Conservation (phyloP, 106 monocot genomes). For the Agapanthus africanus region DNA sequence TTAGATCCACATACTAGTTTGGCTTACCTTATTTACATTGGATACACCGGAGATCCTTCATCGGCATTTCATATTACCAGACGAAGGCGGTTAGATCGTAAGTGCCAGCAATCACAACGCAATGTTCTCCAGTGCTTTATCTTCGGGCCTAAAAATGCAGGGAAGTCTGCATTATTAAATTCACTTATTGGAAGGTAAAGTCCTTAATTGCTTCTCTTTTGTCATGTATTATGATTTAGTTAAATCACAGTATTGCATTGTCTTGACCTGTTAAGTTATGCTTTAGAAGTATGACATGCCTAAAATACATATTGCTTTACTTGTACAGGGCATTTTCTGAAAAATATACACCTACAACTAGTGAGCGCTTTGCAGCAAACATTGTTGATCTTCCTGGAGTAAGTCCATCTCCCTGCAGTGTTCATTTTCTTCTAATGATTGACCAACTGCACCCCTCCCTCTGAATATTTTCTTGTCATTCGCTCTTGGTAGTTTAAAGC, state of each 20-base stretch:
- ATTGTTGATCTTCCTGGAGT: slow-evolving; percentile 60
- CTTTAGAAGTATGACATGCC: not conserved
- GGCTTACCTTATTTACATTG: slow-evolving; percentile 84
- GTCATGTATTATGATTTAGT: not conserved
- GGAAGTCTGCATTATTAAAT: slow-evolving; percentile 81
- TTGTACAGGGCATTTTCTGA: slow-evolving; percentile 59
- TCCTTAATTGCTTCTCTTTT: not conserved
- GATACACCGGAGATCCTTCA: slow-evolving; percentile 62
- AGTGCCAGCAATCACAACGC: slow-evolving; percentile 58
- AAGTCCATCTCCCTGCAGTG: slow-evolving; percentile 11
- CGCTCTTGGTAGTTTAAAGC: not conserved
- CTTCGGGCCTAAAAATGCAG: slow-evolving; percentile 83
- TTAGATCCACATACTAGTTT: slow-evolving; percentile 71
- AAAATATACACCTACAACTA: slow-evolving; percentile 60
- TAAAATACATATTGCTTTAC: not conserved
- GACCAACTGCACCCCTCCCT: not conserved
- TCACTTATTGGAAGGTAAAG: slow-evolving; percentile 71
- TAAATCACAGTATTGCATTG: not conserved
- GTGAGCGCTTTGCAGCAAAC: slow-evolving; percentile 66
- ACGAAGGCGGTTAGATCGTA: slow-evolving; percentile 69
- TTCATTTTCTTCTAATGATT: not conserved
- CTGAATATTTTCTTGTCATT: not conserved
- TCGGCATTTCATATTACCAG: slow-evolving; percentile 80
- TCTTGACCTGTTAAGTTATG: not conserved
- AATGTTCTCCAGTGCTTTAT: slow-evolving; percentile 93